Evolutionary conservation across 1,284 basidiomycete species (phyloP).

Genomic region (Microbotryum lychnidis-dioicae): DNA sequence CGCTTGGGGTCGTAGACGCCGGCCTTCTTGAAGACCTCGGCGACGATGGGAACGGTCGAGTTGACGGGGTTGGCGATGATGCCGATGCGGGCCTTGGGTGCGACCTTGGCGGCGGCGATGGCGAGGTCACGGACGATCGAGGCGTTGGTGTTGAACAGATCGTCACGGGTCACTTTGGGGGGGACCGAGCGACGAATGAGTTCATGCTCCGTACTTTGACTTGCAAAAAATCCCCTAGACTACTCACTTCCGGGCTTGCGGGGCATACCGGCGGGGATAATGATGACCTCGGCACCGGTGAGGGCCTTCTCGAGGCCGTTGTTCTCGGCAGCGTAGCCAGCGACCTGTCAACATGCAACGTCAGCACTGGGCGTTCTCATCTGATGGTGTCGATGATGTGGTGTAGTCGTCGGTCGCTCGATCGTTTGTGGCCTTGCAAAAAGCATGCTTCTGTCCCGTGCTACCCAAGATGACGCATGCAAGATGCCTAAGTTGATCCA

Average conservation of each 20-base stretch:
- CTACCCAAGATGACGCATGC: no score
- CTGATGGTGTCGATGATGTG: no score
- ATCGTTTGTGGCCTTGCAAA: no score
- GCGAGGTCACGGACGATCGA: constrained; percentile 96
- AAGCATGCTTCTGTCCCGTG: no score
- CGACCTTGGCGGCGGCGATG: constrained; percentile 70
- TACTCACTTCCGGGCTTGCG: constrained; percentile 39
- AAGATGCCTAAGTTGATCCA: no score
- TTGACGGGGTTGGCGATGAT: constrained; percentile 78
- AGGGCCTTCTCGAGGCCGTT: constrained; percentile 80
- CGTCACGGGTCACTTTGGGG: constrained; percentile 84
- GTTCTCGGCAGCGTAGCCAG: constrained; percentile 60
- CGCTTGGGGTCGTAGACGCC: constrained; percentile 82
- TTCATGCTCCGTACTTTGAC: neutral
- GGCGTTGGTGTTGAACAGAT: constrained; percentile 97
- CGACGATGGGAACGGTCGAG: constrained; percentile 92
- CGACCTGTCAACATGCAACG: constrained; percentile 49
- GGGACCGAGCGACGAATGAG: constrained; percentile 62
- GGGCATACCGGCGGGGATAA: constrained; percentile 81
- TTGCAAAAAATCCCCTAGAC: neutral
- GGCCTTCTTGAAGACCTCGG: constrained; percentile 82
- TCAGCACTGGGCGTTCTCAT: neutral
- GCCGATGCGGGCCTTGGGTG: constrained; percentile 82
- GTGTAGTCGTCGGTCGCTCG: no score
- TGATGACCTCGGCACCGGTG: constrained; percentile 77